Evolutionary conservation across 2,329 filamentous ascomycete genomes (phyloP).

Genomic region (Dichotomopilus funicola): DNA sequence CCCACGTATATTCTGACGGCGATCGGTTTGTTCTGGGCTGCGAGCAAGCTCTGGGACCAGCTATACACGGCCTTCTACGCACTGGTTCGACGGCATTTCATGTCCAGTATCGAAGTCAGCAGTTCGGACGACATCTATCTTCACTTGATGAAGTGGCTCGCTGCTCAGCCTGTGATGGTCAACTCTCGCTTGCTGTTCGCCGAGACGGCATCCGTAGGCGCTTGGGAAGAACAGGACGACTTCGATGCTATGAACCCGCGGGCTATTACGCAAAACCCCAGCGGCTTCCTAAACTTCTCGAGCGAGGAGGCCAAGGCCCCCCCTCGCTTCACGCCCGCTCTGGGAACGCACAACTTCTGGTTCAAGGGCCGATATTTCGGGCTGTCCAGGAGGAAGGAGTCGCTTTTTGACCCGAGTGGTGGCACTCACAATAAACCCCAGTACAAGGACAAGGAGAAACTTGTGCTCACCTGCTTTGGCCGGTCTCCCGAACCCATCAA

Average conservation of each 20-base stretch:
- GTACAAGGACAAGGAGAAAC: constrained; percentile 46
- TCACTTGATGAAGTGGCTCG: constrained; percentile 54
- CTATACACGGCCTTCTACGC: constrained; percentile 27
- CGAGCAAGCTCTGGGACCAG: constrained; percentile 35
- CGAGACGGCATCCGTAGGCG: constrained; percentile 47
- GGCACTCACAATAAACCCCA: constrained; percentile 28
- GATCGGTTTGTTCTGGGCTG: constrained; percentile 43
- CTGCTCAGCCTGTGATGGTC: constrained; percentile 44
- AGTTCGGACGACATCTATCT: constrained; percentile 52
- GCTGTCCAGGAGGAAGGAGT: constrained; percentile 41
- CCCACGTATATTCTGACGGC: constrained; percentile 41
- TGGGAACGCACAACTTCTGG: constrained; percentile 50
- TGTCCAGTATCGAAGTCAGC: constrained; percentile 46
- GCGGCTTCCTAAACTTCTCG: constrained; percentile 53
- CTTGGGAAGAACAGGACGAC: constrained; percentile 52
- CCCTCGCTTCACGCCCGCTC: constrained; percentile 48
- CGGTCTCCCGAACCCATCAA: constrained; percentile 50
- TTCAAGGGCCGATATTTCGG: constrained; percentile 45
- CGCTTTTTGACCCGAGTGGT: constrained; percentile 32
- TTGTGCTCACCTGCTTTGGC: constrained; percentile 50
- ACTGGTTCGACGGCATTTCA: constrained; percentile 41
- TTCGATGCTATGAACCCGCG: constrained; percentile 33
- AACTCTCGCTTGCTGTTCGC: constrained; percentile 48
- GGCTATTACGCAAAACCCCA: constrained; percentile 35
- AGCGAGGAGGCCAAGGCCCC: constrained; percentile 48